Conservation (phyloP, 2,329 filamentous ascomycete genomes). For the Fusarium sp. region DNA sequence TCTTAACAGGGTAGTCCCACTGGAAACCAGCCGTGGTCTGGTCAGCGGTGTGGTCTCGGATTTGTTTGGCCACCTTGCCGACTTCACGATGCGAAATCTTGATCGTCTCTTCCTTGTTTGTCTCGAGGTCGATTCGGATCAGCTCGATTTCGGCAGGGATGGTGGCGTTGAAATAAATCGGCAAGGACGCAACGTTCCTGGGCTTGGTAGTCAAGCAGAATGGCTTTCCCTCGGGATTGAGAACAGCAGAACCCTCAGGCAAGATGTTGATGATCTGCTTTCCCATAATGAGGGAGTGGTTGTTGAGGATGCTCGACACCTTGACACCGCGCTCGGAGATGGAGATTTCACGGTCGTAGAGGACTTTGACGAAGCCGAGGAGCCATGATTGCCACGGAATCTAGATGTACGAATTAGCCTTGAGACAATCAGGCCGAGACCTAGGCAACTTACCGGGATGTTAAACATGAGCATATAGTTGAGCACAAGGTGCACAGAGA, state of each 20-base stretch:
- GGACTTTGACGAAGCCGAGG: conserved; percentile 78
- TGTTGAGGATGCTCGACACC: conserved; percentile 86
- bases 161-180: conserved; percentile 94
- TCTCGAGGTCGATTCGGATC: conserved; percentile 86
- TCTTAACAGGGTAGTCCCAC: conserved; percentile 82
- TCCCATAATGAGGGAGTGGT: conserved; percentile 92
- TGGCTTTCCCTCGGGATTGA: conserved; percentile 84
- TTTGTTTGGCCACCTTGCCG: conserved; percentile 77
- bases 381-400: conserved; percentile 82
- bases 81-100: conserved; percentile 80
- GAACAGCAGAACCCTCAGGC: conserved; percentile 90
- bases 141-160: conserved; percentile 89
- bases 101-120: conserved; percentile 82
- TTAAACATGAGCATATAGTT: conserved; percentile 95
- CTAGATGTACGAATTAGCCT: conserved; percentile 51
- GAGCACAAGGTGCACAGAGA: conserved; percentile 76
- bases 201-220: conserved; percentile 81
- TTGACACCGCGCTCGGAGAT: conserved; percentile 96
- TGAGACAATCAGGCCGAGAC: background rate
- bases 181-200: conserved; percentile 73
- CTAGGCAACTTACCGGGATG: conserved; percentile 71
- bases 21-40: conserved; percentile 70
- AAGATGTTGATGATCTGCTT: conserved; percentile 98
- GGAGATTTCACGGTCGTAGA: conserved; percentile 93
- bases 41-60: conserved; percentile 74